Conservation (phyloP, 805 yeast species). For the Sugiyamaella floridensis region DNA sequence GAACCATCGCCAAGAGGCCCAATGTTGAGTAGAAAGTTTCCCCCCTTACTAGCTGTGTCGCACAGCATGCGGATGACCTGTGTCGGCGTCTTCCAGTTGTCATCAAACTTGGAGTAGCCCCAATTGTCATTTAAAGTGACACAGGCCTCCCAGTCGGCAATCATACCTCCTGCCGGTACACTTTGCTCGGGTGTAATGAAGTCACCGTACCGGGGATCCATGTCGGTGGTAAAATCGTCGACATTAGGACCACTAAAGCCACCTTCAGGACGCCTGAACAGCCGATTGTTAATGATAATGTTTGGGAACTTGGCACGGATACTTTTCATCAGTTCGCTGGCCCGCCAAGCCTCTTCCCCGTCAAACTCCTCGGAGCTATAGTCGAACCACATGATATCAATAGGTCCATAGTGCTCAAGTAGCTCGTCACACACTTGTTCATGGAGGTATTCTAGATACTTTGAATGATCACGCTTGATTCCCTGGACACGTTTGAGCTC, state of each 20-base stretch:
- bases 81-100: constrained; percentile 9
- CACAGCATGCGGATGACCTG: constrained; percentile 7
- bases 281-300: constrained; percentile 15
- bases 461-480: constrained; percentile 8
- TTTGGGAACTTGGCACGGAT: constrained; percentile 11
- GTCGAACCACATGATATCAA: constrained; percentile 17
- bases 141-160: constrained; percentile 14
- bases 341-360: constrained; percentile 17
- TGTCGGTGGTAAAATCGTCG: constrained; percentile 7
- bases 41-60: constrained; percentile 13
- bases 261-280: constrained; percentile 13
- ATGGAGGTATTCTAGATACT: constrained; percentile 14
- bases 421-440: constrained; percentile 13
- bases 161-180: constrained; percentile 13
- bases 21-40: constrained; percentile 15
- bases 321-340: constrained; percentile 4
- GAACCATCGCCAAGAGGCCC: constrained; percentile 18
- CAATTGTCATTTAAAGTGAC: constrained; percentile 13
- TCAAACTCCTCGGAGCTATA: constrained; percentile 12
- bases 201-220: constrained; percentile 15
- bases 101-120: constrained; percentile 16
- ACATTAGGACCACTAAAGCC: constrained; percentile 10
- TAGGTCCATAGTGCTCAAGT: constrained; percentile 10
- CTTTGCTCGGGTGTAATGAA: constrained; percentile 17
- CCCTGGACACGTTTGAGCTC: constrained; percentile 9